These are phyloP conservation scores for Phytopythium montanum DNA, from an alignment of 352 stramenopile genomes.

Conservation along the genomic window DNA sequence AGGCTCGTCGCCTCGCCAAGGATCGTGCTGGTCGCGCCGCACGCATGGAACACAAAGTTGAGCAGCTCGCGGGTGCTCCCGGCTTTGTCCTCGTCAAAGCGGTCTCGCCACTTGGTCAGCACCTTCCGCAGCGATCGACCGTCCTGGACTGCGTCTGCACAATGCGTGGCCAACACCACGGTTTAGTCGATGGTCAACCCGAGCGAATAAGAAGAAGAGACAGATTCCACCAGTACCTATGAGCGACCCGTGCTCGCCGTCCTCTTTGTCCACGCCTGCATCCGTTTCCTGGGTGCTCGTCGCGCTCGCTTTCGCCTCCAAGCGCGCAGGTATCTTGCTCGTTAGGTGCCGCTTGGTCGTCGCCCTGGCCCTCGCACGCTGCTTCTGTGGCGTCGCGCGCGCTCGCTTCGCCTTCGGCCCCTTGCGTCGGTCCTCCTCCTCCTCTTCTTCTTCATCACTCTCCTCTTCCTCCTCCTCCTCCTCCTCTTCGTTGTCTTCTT, in stretches of 20 bases:
- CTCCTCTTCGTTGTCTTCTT: slow-evolving; percentile 18
- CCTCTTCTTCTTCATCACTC: slow-evolving; percentile 23
- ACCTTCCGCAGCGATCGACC: slow-evolving; percentile 48
- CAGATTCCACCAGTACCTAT: slow-evolving; percentile 19
- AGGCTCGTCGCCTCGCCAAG: slow-evolving; percentile 49
- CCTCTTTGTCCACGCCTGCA: slow-evolving; percentile 9
- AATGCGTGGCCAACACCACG: neutral
- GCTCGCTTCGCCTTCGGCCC: neutral
- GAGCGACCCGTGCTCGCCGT: slow-evolving; percentile 16
- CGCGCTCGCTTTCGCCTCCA: neutral
- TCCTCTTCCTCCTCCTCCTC: slow-evolving; percentile 17
- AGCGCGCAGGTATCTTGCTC: neutral
- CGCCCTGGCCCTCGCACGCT: neutral
- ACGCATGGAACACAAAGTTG: slow-evolving; percentile 77
- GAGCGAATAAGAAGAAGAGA: slow-evolving; percentile 6
- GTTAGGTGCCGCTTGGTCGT: neutral
- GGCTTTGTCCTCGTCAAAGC: slow-evolving; percentile 59
- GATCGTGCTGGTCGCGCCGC: slow-evolving; percentile 45
- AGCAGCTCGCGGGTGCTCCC: slow-evolving; percentile 62
- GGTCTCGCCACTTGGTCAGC: slow-evolving; percentile 62
- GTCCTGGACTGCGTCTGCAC: slow-evolving; percentile 49
- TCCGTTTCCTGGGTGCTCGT: slow-evolving; percentile 15
- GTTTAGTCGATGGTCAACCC: neutral
- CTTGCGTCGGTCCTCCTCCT: slow-evolving; percentile 1
- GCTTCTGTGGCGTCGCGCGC: neutral